Conservation (phyloP, 1,284 basidiomycete species). For the Amylostereum areolatum region DNA sequence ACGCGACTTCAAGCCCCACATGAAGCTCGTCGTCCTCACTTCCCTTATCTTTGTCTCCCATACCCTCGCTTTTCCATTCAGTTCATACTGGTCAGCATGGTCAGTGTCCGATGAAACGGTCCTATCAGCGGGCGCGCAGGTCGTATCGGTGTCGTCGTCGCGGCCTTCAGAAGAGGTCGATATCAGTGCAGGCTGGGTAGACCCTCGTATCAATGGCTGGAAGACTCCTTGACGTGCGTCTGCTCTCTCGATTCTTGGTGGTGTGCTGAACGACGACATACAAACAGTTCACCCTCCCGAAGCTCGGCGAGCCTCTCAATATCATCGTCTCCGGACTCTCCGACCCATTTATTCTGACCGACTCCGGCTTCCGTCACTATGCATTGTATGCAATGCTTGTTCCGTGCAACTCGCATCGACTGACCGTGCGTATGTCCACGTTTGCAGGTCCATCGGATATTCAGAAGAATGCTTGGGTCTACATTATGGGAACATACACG, state of each 20-base stretch:
- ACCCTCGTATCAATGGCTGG: slow-evolving; percentile 66
- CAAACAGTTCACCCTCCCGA: too few relatives aligned
- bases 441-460: slow-evolving; percentile 64
- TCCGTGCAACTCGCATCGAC: slow-evolving; percentile 1
- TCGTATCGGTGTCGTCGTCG: too few relatives aligned
- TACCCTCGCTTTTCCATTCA: too few relatives aligned
- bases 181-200: slow-evolving; percentile 48
- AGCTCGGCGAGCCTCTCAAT: slow-evolving; percentile 38
- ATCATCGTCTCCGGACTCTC: slow-evolving; percentile 40
- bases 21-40: too few relatives aligned
- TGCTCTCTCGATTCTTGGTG: not conserved
- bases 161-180: slow-evolving; percentile 10
- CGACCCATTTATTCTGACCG: slow-evolving; percentile 36
- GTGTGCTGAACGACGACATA: not conserved
- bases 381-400: slow-evolving; percentile 28
- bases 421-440: not conserved
- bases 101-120: too few relatives aligned
- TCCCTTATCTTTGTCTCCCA: too few relatives aligned
- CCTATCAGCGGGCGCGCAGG: not conserved
- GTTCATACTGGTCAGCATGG: too few relatives aligned
- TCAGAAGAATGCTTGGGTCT: slow-evolving; percentile 40
- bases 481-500: slow-evolving; percentile 37
- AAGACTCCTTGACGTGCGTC: slow-evolving; percentile 65
- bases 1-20: too few relatives aligned
- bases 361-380: slow-evolving; percentile 33